Percentiles rank a stretch among this genome's conserved stretches.
phyloP scores from a whole-genome alignment of 257 asterid species.

The Nyctanthes arbortristis region DNA sequence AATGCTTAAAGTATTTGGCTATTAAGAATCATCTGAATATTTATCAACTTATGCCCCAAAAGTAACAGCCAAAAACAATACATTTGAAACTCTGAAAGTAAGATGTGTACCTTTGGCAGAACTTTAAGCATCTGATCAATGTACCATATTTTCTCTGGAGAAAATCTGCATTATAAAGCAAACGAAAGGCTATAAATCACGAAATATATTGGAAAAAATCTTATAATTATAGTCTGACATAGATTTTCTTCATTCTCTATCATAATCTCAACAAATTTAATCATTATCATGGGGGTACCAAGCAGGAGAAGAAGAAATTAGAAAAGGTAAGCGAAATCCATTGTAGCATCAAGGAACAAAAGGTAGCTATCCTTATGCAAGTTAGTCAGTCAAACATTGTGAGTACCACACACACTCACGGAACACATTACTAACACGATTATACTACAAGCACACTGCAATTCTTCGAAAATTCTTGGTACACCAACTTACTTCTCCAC shows the following conservation, averaged over 20 bases:
- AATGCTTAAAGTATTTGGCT: background rate
- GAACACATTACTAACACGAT: constrained; percentile 8
- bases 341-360: constrained; percentile 12
- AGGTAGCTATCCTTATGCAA: background rate
- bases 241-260: constrained; percentile 9
- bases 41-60: constrained; percentile 18
- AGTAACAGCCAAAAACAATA: constrained; percentile 14
- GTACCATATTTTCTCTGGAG: constrained; percentile 93
- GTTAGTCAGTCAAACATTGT: constrained; percentile 7
- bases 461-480: constrained; percentile 6
- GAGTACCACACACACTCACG: background rate
- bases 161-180: constrained; percentile 63
- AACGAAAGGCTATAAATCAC: constrained; percentile 20
- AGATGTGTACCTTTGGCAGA: constrained; percentile 69
- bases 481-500: constrained; percentile 83
- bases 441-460: constrained; percentile 8
- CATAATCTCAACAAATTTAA: constrained; percentile 2
- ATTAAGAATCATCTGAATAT: constrained; percentile 9
- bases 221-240: constrained; percentile 16
- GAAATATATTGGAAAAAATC: constrained; percentile 24
- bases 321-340: constrained; percentile 3
- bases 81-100: constrained; percentile 15
- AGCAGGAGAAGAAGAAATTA: background rate
- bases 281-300: background rate
- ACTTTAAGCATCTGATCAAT: constrained; percentile 97